A percentile compares a stretch with the other conserved stretches of the same genome.
These are phyloP conservation scores for Hydnum rufescens DNA, from an alignment of 768 basidiomycete genomes.

Conservation along the genomic window DNA sequence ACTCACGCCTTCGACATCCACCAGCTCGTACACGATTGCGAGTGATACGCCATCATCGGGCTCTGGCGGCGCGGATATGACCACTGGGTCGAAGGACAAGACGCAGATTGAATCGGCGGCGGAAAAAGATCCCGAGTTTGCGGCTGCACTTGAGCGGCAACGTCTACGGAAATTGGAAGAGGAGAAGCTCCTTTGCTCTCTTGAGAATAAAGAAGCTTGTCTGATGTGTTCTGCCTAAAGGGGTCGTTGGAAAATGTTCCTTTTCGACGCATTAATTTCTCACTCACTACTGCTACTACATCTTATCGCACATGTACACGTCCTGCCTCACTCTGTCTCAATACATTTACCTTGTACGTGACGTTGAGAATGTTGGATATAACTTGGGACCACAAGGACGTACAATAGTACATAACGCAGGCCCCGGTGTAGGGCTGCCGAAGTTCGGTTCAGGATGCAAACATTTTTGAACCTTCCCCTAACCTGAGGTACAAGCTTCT, in stretches of 20 bases:
- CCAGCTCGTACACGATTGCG: not conserved
- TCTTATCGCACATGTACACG: too few relatives aligned
- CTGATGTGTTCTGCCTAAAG: constrained; percentile 54
- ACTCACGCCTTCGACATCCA: constrained; percentile 4
- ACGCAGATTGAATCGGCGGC: constrained; percentile 26
- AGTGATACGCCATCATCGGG: constrained; percentile 10
- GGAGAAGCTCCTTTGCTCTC: constrained; percentile 60
- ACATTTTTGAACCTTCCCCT: too few relatives aligned
- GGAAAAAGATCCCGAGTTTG: constrained; percentile 50
- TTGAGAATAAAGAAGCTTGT: constrained; percentile 90
- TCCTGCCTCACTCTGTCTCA: too few relatives aligned
- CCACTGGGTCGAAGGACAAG: constrained; percentile 13
- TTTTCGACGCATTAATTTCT: not conserved
- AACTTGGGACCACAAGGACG: too few relatives aligned
- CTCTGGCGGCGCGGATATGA: not conserved
- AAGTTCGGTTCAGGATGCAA: too few relatives aligned
- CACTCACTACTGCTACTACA: too few relatives aligned
- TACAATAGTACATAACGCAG: too few relatives aligned
- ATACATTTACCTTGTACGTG: too few relatives aligned
- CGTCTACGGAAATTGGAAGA: constrained; percentile 59
- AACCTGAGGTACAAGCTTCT: too few relatives aligned
- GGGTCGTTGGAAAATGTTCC: too few relatives aligned
- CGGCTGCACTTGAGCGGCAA: constrained; percentile 52
- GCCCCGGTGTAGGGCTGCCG: too few relatives aligned
- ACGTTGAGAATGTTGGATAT: too few relatives aligned